phyloP scores from a whole-genome alignment of 192 early-diverging fungal genomes.

The Dissophora globulifera region DNA sequence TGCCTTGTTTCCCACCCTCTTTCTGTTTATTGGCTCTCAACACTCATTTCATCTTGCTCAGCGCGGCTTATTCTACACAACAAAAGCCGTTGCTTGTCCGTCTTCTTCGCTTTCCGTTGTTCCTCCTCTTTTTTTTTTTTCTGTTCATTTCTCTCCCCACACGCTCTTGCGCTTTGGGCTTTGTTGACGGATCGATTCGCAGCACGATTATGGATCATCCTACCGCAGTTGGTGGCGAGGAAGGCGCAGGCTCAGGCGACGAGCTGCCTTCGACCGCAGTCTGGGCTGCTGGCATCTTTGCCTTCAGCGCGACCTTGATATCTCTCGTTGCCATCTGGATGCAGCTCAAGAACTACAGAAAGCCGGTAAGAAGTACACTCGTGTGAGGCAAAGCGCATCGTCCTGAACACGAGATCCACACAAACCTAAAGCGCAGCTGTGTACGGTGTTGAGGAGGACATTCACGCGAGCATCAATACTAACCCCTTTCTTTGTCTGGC shows the following conservation, averaged over 20 bases:
- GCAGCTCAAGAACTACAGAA: conserved; percentile 69
- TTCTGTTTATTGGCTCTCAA: background rate
- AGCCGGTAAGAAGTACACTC: conserved; percentile 55
- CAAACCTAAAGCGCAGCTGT: too few species aligned
- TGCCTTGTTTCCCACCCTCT: background rate
- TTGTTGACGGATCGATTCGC: background rate
- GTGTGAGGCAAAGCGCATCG: too few species aligned
- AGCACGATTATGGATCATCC: conserved; percentile 7
- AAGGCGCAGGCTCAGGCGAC: conserved; percentile 59
- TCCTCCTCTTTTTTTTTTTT: background rate
- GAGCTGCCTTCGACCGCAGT: conserved; percentile 55
- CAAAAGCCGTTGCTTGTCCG: background rate
- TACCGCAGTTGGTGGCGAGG: background rate
- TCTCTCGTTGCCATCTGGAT: conserved; percentile 64
- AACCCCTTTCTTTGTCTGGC: background rate
- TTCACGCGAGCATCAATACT: background rate
- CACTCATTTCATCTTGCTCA: too few species aligned
- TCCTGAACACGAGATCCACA: too few species aligned
- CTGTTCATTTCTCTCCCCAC: background rate
- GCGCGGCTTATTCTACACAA: too few species aligned
- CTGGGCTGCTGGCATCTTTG: conserved; percentile 59
- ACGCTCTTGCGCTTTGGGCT: too few species aligned
- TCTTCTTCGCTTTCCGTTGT: background rate
- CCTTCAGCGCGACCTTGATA: conserved; percentile 57
- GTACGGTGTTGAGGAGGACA: too few species aligned